Base-by-base conservation (phyloP, 2,329 filamentous ascomycete genomes). In the Didymella pinodella region DNA sequence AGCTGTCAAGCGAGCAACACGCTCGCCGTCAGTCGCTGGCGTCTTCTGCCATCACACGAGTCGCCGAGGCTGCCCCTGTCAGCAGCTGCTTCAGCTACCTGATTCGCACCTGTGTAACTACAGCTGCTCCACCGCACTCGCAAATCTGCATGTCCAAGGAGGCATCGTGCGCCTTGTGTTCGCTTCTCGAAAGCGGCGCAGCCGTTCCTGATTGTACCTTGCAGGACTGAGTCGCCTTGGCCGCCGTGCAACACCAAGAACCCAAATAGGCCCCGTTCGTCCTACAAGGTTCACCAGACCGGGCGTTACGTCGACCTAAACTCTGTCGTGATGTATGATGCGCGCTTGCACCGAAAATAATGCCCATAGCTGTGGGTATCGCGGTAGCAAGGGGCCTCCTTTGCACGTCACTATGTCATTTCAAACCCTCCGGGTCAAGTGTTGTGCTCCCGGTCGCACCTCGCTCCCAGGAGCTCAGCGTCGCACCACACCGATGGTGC, bases 91-190 rank as follows among this genome's bases (percentile, higher is more conserved):
- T 66, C 64, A 54, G 66, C 57, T 61, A 49, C 61, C 44, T 62
- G 59, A 62, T 62, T 55, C 54, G 45, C 66, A 61, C 57, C 55
- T 46, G 68, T 74, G 68, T 60, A 54, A 75, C 70, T 8, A 50
- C 53, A 22, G 62, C 32, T 55, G 65, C 59, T 67, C 62, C 68
- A 63, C 66, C 49, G 61, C 65, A 47, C 55, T 64, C 68, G 62
- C 68, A 67, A 59, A 57, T 59, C 67, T 72, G 67, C 73, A 73
- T 69, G 65, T 64, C 57, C 71, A 69, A 75, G 70, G 72, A 59
- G 72, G 66, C 59, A 60, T 51, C 56, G 57, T 63, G 65, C 69
- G 65, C 65, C 66, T 68, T 69, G 59, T 59, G 62, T 65, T 65
- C 64, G 67, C 64, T 69, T 68, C 67, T 67, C 64, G 67, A 67